Percentiles rank a stretch among this genome's conserved stretches.
phyloP scores from a whole-genome alignment of 345 rosid species.

The Acer saccharum region DNA sequence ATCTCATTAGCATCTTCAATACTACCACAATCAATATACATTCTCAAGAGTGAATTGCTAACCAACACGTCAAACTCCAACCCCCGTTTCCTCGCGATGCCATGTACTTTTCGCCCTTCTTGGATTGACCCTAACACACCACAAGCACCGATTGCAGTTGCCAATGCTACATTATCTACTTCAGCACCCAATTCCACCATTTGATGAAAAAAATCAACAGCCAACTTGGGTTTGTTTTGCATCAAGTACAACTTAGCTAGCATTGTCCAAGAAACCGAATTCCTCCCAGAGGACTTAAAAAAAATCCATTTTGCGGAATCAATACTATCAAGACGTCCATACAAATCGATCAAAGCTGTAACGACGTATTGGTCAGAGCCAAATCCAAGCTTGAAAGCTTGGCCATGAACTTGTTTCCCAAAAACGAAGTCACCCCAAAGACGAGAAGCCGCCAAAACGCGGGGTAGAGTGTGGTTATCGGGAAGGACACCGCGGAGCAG shows the following conservation, averaged over 20 bases:
- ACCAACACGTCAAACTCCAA: constrained; percentile 49
- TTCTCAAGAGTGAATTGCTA: constrained; percentile 48
- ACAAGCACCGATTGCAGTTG: constrained; percentile 46
- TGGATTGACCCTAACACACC: constrained; percentile 36
- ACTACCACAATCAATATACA: constrained; percentile 47
- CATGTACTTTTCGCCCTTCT: constrained; percentile 42
- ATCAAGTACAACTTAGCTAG: constrained; percentile 41
- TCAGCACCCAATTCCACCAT: constrained; percentile 34
- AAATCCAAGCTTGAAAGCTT: constrained; percentile 44
- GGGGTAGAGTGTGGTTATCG: constrained; percentile 50
- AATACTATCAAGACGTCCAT: constrained; percentile 44
- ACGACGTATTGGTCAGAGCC: constrained; percentile 38
- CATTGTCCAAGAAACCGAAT: constrained; percentile 49
- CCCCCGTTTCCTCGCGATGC: constrained; percentile 37
- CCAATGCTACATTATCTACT: constrained; percentile 42
- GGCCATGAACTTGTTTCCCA: constrained; percentile 49
- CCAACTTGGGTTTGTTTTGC: constrained; percentile 36
- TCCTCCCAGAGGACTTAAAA: constrained; percentile 34
- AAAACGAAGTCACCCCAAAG: constrained; percentile 29
- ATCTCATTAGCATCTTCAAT: constrained; percentile 35
- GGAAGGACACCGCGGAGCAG: constrained; percentile 45
- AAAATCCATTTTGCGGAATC: constrained; percentile 42
- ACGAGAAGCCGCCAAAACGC: constrained; percentile 44
- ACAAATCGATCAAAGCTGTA: constrained; percentile 46
- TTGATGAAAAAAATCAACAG: constrained; percentile 37